These are phyloP conservation scores for Pyrenophora seminiperda DNA, from an alignment of 2,329 filamentous ascomycete genomes.

Conservation along the genomic window DNA sequence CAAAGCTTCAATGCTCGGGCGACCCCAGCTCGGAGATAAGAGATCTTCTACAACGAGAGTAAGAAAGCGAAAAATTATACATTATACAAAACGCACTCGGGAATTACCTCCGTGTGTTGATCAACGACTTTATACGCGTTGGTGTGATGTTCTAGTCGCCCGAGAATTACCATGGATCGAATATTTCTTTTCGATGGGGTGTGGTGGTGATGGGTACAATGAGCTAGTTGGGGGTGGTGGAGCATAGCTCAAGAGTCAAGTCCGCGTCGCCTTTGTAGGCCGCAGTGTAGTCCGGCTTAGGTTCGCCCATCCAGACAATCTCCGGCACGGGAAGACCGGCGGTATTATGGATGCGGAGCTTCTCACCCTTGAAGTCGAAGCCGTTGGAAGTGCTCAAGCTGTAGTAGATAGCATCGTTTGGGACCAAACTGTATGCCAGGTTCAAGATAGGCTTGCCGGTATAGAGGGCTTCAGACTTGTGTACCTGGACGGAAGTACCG, in stretches of 20 bases:
- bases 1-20: no score
- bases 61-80: no score
- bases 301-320: constrained; percentile 26
- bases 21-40: no score
- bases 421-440: constrained; percentile 30
- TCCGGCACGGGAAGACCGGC: constrained; percentile 8
- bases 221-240: no score
- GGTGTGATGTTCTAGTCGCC: no score
- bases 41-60: no score
- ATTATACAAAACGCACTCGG: no score
- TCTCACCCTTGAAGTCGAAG: constrained; percentile 28
- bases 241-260: constrained; percentile 25
- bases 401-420: constrained; percentile 28
- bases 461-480: constrained; percentile 16
- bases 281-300: constrained; percentile 15
- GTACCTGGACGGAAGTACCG: constrained; percentile 34
- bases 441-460: constrained; percentile 24
- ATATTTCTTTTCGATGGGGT: no score
- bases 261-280: constrained; percentile 22
- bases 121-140: no score
- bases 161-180: no score
- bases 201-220: no score
- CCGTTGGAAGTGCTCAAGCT: constrained; percentile 26
- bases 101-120: no score
- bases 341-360: constrained; percentile 20